A percentile compares a stretch with the other conserved stretches of the same genome.
These are phyloP conservation scores for Mycena vulgaris DNA, from an alignment of 768 basidiomycete genomes.

Conservation along the genomic window DNA sequence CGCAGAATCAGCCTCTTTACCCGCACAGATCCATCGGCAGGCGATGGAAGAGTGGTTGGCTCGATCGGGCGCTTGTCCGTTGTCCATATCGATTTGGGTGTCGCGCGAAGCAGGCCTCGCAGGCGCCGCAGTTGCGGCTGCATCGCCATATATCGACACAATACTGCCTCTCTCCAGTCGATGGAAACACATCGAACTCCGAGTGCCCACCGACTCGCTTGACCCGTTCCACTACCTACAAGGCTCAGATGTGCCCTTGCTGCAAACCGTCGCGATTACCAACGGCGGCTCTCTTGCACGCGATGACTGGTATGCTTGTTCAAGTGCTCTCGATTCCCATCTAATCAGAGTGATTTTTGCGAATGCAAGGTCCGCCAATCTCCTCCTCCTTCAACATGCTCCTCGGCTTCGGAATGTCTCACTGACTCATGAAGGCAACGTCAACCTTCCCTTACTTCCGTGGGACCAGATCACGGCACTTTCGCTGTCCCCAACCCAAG, in stretches of 20 bases:
- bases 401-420: conserved; percentile 22
- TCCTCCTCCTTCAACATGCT: conserved; percentile 32
- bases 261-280: conserved; percentile 26
- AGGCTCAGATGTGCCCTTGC: conserved; percentile 26
- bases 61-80: conserved; percentile 26
- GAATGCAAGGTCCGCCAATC: conserved; percentile 23
- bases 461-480: conserved; percentile 28
- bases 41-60: conserved; percentile 29
- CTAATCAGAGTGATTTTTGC: neutral
- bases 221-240: conserved; percentile 32
- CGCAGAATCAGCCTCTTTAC: conserved; percentile 12
- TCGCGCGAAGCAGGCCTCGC: conserved; percentile 28
- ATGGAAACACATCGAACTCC: conserved; percentile 28
- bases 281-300: conserved; percentile 30
- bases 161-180: conserved; percentile 27
- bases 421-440: conserved; percentile 31
- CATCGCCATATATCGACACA: conserved; percentile 26
- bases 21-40: neutral
- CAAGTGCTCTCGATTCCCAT: neutral
- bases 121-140: conserved; percentile 17
- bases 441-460: conserved; percentile 19
- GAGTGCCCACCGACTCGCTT: conserved; percentile 29
- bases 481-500: conserved; percentile 21
- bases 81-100: conserved; percentile 31
- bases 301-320: conserved; percentile 30